Evolutionary conservation across 1,284 basidiomycete genomes (phyloP), one percentile per base, ranked within the genome.

Genomic region (Naganishia albida): DNA sequence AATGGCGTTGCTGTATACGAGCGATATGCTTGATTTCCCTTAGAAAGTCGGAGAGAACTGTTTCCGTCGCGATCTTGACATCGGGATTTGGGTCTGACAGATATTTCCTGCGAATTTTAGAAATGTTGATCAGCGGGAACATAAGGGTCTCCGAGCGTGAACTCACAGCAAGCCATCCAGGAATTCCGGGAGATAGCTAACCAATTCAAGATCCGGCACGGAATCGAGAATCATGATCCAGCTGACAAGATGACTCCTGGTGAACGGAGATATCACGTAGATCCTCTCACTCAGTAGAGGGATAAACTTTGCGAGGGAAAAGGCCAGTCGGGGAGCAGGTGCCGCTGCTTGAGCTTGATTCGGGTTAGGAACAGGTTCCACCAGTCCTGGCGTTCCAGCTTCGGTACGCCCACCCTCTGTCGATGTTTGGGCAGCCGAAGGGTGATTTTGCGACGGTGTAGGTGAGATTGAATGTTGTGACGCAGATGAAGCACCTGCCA

Each of bases 151-250:
- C 48, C 38, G 26, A 39, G 63, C 66, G 6, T 7, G 16, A 64
- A 84, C 90, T 82, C 70, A 93, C 91, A 97, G 75, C 49, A 99
- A 83, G 2, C 93, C 94, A 70, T 97, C 93, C 46, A 99, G 80
- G 76, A 99, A 96, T 72, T 95, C 88, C 0, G 96, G 95, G 18
- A 99, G 85, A 79, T 91, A 96, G 34, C 89, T 88, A 56, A 99
- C 90, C 25, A 99, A 84, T 76, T 99, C 94, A 57, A 99, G 82
- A 75, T 99, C 94, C 1, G 96, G 96, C 0, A 99, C 91, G 6
- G 93, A 96, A 75, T 98, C 93, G 44, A 99, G 85, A 1, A 97
- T 91, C 53, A 87, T 91, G 68, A 99, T 90, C 96, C 96, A 99
- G 10, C 91, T 90, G 48, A 97, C 91, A 34, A 99, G 85, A 76